Conservation (phyloP, 108 stramenopile species). For the Cyclotella atomus region DNA sequence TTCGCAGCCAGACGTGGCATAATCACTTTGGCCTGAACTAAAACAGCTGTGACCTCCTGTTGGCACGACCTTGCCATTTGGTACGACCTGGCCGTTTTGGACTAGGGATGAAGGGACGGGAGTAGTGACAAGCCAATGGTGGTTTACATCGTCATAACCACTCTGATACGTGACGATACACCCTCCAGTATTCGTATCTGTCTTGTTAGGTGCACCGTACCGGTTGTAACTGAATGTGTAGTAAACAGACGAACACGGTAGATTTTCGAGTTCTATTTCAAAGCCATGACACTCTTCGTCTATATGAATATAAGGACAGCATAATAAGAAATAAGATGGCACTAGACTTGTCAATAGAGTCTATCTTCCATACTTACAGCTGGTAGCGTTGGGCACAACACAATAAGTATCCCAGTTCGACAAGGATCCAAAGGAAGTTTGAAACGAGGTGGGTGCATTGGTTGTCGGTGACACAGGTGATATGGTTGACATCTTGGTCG, state of each 20-base stretch:
- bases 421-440: not conserved
- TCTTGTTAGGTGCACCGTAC: conserved; percentile 3
- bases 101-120: conserved; percentile 1
- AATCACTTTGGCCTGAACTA: conserved; percentile 1
- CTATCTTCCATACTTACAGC: too few species aligned
- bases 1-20: conserved; percentile 1
- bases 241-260: conserved; percentile 1
- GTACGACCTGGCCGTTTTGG: not conserved
- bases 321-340: too few species aligned
- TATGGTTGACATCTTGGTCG: too few species aligned
- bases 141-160: not conserved
- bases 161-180: conserved; percentile 1
- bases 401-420: conserved; percentile 9
- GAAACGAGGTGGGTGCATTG: not conserved
- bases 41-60: not conserved
- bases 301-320: too few species aligned
- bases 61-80: conserved; percentile 3
- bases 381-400: not conserved
- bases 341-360: too few species aligned
- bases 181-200: not conserved
- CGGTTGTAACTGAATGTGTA: conserved; percentile 7
- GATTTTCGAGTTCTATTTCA: conserved; percentile 9
- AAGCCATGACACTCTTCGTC: not conserved
- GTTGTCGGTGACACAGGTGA: too few species aligned
- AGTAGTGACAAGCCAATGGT: conserved; percentile 3